Conservation (phyloP, 1,284 basidiomycete species). For the Tetrapyrgos nigripes region DNA sequence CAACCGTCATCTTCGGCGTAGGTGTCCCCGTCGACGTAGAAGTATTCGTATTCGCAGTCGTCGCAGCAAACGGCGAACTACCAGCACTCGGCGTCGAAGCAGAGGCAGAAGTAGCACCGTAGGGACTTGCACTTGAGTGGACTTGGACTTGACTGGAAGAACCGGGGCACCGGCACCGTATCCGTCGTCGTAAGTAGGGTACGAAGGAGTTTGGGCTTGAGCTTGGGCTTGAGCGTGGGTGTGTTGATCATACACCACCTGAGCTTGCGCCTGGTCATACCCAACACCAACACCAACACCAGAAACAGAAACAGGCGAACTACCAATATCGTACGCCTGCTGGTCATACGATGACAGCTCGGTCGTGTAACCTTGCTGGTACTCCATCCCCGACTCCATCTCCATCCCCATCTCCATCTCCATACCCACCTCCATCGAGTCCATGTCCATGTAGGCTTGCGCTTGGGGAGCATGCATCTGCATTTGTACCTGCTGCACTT, state of each 20-base stretch:
- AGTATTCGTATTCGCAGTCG: too few relatives aligned
- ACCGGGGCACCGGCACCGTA: too few relatives aligned
- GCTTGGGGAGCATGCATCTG: neutral
- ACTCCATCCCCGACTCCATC: neutral
- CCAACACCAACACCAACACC: neutral
- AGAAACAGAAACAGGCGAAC: neutral
- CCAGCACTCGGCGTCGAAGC: too few relatives aligned
- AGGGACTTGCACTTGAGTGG: too few relatives aligned
- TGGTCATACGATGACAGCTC: neutral
- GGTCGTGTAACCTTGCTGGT: neutral
- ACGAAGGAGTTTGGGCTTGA: neutral
- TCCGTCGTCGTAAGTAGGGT: too few relatives aligned
- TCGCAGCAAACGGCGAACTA: too few relatives aligned
- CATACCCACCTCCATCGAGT: neutral
- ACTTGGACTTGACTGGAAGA: too few relatives aligned
- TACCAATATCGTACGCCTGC: conserved; percentile 3
- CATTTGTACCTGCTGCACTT: neutral
- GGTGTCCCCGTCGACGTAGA: too few relatives aligned
- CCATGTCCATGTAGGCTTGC: neutral
- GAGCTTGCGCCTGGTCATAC: conserved; percentile 6
- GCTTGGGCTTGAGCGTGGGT: neutral
- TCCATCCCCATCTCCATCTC: neutral
- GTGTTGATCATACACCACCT: conserved; percentile 5
- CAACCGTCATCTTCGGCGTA: too few relatives aligned
- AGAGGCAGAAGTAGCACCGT: too few relatives aligned